Evolutionary conservation across 2,329 filamentous ascomycete species (phyloP), one percentile per base, ranked within the genome.

Genomic region (Scedosporium dehoogii): DNA sequence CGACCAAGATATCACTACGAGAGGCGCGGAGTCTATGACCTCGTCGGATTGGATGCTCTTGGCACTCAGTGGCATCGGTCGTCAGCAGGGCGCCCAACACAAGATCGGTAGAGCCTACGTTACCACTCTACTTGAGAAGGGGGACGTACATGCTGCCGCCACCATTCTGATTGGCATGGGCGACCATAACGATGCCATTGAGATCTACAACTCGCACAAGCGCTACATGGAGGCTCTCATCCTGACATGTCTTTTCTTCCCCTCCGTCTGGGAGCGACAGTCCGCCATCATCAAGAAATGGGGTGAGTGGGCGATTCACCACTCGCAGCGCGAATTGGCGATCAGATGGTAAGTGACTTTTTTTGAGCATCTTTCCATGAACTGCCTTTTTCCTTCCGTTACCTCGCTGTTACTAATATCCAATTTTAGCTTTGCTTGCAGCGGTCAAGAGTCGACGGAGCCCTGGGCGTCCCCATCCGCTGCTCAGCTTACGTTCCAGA

Each of bases 21-120:
- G 90, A 2, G 90, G 85, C 53, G 89, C 91, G 0, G 86, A 93
- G 67, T 88, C 90, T n/a, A 92, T 94, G 83, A 93, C 91, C 9
- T 91, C 90, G 2, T 90, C 91, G 0, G 94, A 97, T 74, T 99
- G 94, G 94, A 97, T 99, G 91, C 77, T 97, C 63, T 78, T 99
- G 42, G 93, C 94, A 10, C 76, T 99, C 60, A 96, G 91, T 70
- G 90, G 91, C 48, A 96, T 97, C 75, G 91, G 90, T 60, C 84
- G 86, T 2, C 73, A 76, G 23, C 72, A 76, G n/a, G 81, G 85
- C 44, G 91, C 91, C 1, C 90, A 96, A 69, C 92, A 96, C 72
- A 96, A 96, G 72, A 85, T 97, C 16, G 92, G 91, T 1, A 89
- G 93, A 63, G 88, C 91, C 3, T 96, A 96, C 68, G 91, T 96